These are phyloP conservation scores for Cladosporium cucumerinum DNA, from an alignment of 2,329 filamentous ascomycete species.

Conservation along the genomic window DNA sequence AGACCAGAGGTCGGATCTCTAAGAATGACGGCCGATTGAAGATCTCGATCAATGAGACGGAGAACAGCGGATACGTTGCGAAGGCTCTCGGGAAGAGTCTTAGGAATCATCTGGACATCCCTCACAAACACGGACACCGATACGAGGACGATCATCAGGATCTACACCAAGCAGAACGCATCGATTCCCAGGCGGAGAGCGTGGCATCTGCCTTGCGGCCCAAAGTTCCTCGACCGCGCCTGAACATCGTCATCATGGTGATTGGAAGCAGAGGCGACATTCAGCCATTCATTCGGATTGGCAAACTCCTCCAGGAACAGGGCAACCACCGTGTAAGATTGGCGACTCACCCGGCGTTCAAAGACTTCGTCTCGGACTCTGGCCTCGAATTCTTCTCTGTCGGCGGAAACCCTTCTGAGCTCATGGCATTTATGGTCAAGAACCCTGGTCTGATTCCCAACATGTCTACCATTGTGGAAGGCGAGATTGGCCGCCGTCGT, in stretches of 20 bases:
- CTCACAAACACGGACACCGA: conserved; percentile 31
- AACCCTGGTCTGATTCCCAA: conserved; percentile 82
- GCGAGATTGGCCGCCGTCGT: conserved; percentile 71
- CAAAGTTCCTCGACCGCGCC: conserved; percentile 40
- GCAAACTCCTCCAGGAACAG: conserved; percentile 66
- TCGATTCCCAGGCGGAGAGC: conserved; percentile 23
- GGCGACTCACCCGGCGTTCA: conserved; percentile 74
- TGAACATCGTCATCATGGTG: conserved; percentile 82
- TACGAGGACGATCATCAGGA: conserved; percentile 3
- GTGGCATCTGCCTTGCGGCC: conserved; percentile 28
- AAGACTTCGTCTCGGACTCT: conserved; percentile 68
- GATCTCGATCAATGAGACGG: conserved; percentile 69
- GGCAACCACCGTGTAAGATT: conserved; percentile 74
- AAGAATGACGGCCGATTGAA: conserved; percentile 67
- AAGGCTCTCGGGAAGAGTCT: conserved; percentile 67
- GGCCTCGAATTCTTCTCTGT: conserved; percentile 60
- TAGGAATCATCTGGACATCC: conserved; percentile 50
- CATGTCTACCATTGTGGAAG: conserved; percentile 69
- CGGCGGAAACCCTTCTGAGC: conserved; percentile 47
- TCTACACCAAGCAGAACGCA: conserved; percentile 8
- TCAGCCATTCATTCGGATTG: conserved; percentile 75
- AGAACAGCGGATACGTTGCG: conserved; percentile 67
- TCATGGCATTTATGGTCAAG: conserved; percentile 82
- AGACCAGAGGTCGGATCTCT: conserved; percentile 61
- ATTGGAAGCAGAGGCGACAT: conserved; percentile 78